Base-by-base conservation (phyloP, 2,329 filamentous ascomycete genomes). In the Atkinsonella hypoxylon region DNA sequence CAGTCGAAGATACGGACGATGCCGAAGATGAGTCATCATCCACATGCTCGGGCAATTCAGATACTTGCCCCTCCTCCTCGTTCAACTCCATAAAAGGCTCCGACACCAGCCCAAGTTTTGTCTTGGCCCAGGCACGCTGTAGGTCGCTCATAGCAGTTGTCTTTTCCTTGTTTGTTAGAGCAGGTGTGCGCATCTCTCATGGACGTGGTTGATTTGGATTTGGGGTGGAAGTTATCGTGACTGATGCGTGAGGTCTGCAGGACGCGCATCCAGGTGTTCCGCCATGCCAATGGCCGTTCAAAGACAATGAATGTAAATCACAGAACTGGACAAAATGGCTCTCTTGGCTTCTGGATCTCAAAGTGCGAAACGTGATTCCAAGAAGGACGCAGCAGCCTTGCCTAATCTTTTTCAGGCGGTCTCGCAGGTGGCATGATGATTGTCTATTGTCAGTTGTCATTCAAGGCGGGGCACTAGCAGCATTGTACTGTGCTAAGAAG, bases 1-100 rank as follows among this genome's bases (percentile, higher is more conserved):
- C 89, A 3, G 89, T 89, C 1, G 90, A 96, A 3, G 90, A 95
- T 38, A 88, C 83, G n/a, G 89, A 95, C 0, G 68, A 95, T 13
- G 87, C 79, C 9, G 81, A 85, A 1, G 82, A 87, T 13, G 82
- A 86, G 64, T 87, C 83, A 59, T 87, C 78, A 48, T 72, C 74
- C 41, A 67, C 63, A 48, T 71, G 61, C 51, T 71, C 68, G 8
- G 66, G 68, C 49, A 76, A 59, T 56, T 77, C 74, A 26, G 69
- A 60, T 48, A 74, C 64, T 54, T 77, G 18, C 41, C 56, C 60
- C 50, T 76, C 69, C 30, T 76, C 72, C 55, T 79, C 74, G 50
- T 79, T 76, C 49, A 67, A 64, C 59, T 79, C 77, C 54, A 74
- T 68, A 53, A 79, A 74, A 18, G 65, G 62, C 52, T 74, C 72